Evolutionary conservation across 2,329 filamentous ascomycete genomes (phyloP), one percentile per base, ranked within the genome.

Genomic region (Acrodontium crateriforme): DNA sequence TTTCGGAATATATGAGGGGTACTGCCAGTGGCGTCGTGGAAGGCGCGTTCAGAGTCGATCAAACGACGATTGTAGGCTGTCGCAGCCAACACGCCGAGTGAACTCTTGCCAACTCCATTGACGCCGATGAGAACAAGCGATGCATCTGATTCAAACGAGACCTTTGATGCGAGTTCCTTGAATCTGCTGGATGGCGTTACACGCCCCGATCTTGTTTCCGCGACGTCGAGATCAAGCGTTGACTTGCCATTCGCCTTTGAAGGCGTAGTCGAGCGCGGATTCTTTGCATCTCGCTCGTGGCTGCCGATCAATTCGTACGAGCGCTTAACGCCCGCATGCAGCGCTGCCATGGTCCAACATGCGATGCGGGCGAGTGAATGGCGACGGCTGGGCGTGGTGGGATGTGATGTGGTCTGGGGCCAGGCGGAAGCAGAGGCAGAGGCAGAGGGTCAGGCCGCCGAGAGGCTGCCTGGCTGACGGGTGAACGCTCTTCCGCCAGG

Each of bases 81-180:
- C 0, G 78, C 78, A 5, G 78, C 74, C 36, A 85, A 81, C 25
- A 85, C 69, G 9, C 74, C 79, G 8, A 85, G 58, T 2, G 76
- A 82, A 2, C 77, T 78, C 51, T 84, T 84, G 10, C 79, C 79
- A 4, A 75, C 71, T 8, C 78, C 79, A 9, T 76, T 71, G 31
- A 82, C 72, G 2, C 79, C 79, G 13, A 79, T 67, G 11, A 85
- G 60, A 5, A 84, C 67, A 30, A 85, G 71, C 2, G 79, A 82
- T 2, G 75, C 72, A 58, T 78, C 66, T 7, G 62, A 50, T 6
- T 60, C 55, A 44, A 78, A 79, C 2, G 37, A 26, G 6, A 36
- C 39, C 15, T 36, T 36, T 18, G 43, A 32, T 9, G 38, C 38
- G 15, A 30, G 23, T n/a, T 18, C 16, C 19, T 10, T 14, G 16